Evolutionary conservation across 2,329 filamentous ascomycete species (phyloP), one percentile per base, ranked within the genome.

Genomic region (Apiospora aurea): DNA sequence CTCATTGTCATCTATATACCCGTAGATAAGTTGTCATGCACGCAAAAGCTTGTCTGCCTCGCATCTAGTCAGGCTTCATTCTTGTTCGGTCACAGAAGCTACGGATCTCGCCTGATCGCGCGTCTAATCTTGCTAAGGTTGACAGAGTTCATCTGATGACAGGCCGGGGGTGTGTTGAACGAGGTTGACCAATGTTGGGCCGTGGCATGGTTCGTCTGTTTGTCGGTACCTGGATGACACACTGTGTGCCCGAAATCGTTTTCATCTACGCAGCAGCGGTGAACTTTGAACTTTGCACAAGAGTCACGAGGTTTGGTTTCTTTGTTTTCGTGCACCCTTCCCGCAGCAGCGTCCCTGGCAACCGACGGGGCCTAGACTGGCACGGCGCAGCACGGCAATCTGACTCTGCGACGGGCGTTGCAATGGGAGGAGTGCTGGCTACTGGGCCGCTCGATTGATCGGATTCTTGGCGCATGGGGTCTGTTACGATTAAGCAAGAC

Each of bases 41-140:
- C 18, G 29, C 21, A 41, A 64, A 64, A 64, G 57, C 34, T 41
- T 64, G n/a, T 64, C 21, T 64, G 10, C 57, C 57, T 41, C 57
- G 57, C 41, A 41, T n/a, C 34, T 41, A 10, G 21, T 41, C 34
- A 4, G 53, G 16, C 26, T 4, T 13, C 6, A 26, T 41, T 14
- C 18, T 61, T 61, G 53, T 61, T 61, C 34, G 16, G 53, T 61
- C 29, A 13, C 29, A 16, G 18, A 2, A 38, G 13, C 34, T 13
- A 41, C 11, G 2, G 21, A 38, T 38, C 34, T 38, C 34, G 34
- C 34, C 34, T 8, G 5, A 38, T 4, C 10, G 1, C 3, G 34
- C 29, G 57, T 16, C 10, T 64, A n/a, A 64, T 14, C 57, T 41
- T 64, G 57, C 57, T 14, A 41, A 18, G 18, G 26, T 11, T 38